Base-by-base conservation (phyloP, 257 asterid genomes). In the Voacanga thouarsii region DNA sequence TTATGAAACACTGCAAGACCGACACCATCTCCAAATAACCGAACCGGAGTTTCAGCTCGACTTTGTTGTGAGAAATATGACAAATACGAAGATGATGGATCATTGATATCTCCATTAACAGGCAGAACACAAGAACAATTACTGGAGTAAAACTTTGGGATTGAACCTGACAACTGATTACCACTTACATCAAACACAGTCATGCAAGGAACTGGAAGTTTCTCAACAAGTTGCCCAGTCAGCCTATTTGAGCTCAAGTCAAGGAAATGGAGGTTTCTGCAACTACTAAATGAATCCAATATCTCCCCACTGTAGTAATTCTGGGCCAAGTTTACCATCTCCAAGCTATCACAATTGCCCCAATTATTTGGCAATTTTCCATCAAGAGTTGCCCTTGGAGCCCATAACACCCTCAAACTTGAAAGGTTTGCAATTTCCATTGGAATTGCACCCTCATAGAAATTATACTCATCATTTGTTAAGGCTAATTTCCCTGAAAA, bases 341-440 rank as follows among this genome's bases (percentile, higher is more conserved):
- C 98, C 88, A 93, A 75, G 81, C 84, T 90, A 39, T 61, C 71
- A 84, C 99, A 95, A 63, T 87, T 82, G 81, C 93, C 92, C 99
- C 99, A 93, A 74, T 73, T 82, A 60, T 74, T 82, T 1, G 99
- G 97, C 51, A 95, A 80, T 53, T 79, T 61, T 21, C 96, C 99
- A 69, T 85, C 87, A 19, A 91, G 87, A 75, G 87, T 89, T 56
- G 99, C 92, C 77, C 96, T 66, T 0, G 98, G 98, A 77, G 91
- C 94, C 99, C 99, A 95, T 78, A 95, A 51, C 93, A 93, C 86
- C 86, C 86, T 88, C 97, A 95, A 85, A 87, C 91, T 89, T 15
- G 92, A 45, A 24, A 95, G 93, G 24, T 80, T 33, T 7, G 89
- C 74, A 37, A 95, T 86, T 77, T 81, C 92, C 9, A 69, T 57